Evolutionary conservation across 192 early-diverging fungal genomes (phyloP), one percentile per base, ranked within the genome.

Genomic region (Coemansia sp.): DNA sequence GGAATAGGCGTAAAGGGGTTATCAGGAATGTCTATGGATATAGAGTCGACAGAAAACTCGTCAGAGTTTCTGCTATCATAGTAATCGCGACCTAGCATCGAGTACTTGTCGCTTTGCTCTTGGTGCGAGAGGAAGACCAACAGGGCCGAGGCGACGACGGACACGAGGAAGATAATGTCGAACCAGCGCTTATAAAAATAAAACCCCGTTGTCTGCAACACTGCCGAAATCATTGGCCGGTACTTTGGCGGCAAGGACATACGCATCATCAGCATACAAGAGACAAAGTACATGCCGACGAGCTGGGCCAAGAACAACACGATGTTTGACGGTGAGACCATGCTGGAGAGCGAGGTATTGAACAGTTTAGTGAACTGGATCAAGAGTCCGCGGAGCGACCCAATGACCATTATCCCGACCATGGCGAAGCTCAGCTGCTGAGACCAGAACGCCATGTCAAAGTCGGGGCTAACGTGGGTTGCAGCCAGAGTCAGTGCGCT

Each of bases 111-210:
- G 42, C 75, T 63, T 68, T 80, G 84, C 63, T 87, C 88, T 60
- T 85, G 88, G 66, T 91, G 87, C 42, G 88, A 84, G 63, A 91
- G 72, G 68, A 89, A 93, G 39, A 95, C 79, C 48, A 97, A 85
- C 19, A 87, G 75, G 8, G 87, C 85, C 34, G 90, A 92, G 11
- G 88, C 72, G 10, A 92, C 66, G 0, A 94, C 93, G n/a, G 90
- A 89, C 17, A 94, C 84, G 44, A 98, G 74, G 77, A 95, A 96
- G 15, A 96, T 94, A 8, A 92, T 85, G 78, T 98, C 96, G 64
- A 94, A 95, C 96, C 95, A 97, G 55, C 89, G 90, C 70, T 93
- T 90, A 78, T 94, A 98, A 73, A 94, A 97, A 74, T 92, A 85
- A 66, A 97, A 95, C 58, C 95, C 92, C 15, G 95, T 89, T 12